Evolutionary conservation across 345 rosid species (phyloP).

Genomic region (Isatis tinctoria): DNA sequence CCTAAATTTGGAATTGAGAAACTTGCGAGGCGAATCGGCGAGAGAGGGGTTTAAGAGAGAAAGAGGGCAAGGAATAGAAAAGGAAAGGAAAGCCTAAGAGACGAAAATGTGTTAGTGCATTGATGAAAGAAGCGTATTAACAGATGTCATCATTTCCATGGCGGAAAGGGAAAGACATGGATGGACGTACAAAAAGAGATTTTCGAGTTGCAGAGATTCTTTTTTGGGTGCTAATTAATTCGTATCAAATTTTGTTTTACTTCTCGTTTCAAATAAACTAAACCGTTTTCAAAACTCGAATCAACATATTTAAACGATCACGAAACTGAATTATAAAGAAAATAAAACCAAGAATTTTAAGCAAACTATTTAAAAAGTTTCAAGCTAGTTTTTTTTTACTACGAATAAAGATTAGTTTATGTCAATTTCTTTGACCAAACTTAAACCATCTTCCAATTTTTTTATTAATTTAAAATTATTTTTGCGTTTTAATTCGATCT

Average conservation of each 20-base stretch:
- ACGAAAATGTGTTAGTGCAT: background rate
- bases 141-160: constrained; percentile 23
- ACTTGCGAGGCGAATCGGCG: background rate
- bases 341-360: too few species aligned
- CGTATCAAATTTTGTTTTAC: background rate
- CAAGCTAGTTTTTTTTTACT: too few species aligned
- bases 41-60: background rate
- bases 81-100: background rate
- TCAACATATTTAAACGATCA: too few species aligned
- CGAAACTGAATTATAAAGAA: too few species aligned
- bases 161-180: constrained; percentile 29
- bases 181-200: constrained; percentile 1
- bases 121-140: constrained; percentile 4
- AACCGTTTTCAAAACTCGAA: too few species aligned
- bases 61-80: background rate
- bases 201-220: constrained; percentile 10
- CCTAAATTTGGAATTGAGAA: background rate
- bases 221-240: background rate
- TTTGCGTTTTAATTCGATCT: too few species aligned
- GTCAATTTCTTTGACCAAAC: too few species aligned
- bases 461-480: too few species aligned
- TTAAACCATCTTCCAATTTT: too few species aligned
- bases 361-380: too few species aligned
- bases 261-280: background rate
- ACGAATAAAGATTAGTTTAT: too few species aligned